Conservation (phyloP, 345 rosid genomes). For the Hypericum perforatum region DNA sequence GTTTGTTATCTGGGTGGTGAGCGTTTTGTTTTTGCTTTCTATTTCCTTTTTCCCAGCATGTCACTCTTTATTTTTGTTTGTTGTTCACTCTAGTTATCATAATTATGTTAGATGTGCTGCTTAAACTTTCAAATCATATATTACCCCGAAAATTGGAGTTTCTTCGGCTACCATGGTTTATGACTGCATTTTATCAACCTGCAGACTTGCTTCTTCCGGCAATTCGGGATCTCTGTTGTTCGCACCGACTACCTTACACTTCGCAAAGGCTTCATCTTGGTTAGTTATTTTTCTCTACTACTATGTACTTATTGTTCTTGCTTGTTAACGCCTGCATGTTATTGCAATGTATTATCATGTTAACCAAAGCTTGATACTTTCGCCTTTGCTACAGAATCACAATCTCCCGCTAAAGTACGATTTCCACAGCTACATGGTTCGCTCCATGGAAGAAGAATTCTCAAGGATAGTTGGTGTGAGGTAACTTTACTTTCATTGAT, state of each 20-base stretch:
- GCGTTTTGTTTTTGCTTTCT: neutral
- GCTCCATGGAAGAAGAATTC: constrained; percentile 98
- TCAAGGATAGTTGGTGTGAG: constrained; percentile 90
- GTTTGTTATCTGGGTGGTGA: constrained; percentile 80
- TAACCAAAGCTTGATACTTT: neutral
- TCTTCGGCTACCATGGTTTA: too few species aligned
- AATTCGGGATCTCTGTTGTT: constrained; percentile 81
- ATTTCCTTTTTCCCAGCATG: too few species aligned
- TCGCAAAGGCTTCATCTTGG: constrained; percentile 77
- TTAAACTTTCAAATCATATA: too few species aligned
- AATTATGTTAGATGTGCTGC: too few species aligned
- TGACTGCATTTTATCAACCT: constrained; percentile 11
- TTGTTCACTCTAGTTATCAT: too few species aligned
- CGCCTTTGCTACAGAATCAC: constrained; percentile 62
- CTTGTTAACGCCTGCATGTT: neutral
- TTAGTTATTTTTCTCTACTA: constrained; percentile 22
- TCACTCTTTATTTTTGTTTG: too few species aligned
- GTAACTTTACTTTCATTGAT: constrained; percentile 19
- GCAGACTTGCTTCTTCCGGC: constrained; percentile 90
- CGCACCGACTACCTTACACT: constrained; percentile 82
- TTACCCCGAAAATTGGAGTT: too few species aligned
- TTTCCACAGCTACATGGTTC: constrained; percentile 93
- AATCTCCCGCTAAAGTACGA: constrained; percentile 57
- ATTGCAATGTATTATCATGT: too few species aligned
- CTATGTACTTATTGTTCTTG: neutral